A percentile compares a stretch with the other conserved stretches of the same genome.
Conservation (phyloP, 495 filamentous ascomycete species). For the Talaromyces adpressus region DNA sequence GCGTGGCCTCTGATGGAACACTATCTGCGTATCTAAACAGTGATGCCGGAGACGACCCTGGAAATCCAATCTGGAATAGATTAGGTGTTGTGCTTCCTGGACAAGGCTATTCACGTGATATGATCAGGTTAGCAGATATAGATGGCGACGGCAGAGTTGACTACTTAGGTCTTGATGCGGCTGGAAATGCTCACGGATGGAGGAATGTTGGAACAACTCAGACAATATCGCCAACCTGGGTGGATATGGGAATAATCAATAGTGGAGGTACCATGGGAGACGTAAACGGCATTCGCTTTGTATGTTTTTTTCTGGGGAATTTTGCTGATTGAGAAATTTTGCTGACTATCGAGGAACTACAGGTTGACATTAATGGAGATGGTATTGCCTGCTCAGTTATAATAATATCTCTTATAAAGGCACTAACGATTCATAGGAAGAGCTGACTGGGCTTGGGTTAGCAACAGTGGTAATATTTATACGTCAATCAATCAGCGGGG, state of each 20-base stretch:
- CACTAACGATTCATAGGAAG: conserved; percentile 4
- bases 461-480: conserved; percentile 12
- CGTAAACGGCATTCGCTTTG: not conserved
- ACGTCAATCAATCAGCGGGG: conserved; percentile 22
- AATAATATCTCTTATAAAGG: not conserved
- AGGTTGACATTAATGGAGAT: conserved; percentile 30
- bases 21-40: conserved; percentile 5
- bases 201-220: not conserved
- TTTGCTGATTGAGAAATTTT: conserved; percentile 14
- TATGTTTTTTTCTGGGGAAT: not conserved
- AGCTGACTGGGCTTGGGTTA: conserved; percentile 24
- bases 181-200: conserved; percentile 3
- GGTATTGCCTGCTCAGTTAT: not conserved
- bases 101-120: conserved; percentile 6
- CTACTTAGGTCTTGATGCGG: conserved; percentile 9
- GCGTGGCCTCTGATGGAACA: conserved; percentile 12
- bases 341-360: conserved; percentile 9
- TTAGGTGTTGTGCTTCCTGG: not conserved
- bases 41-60: not conserved
- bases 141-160: conserved; percentile 24
- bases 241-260: conserved; percentile 12
- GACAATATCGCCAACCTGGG: conserved; percentile 16
- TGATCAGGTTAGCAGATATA: conserved; percentile 17
- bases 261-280: conserved; percentile 14
- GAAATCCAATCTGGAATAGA: not conserved